Evolutionary conservation across 2,329 filamentous ascomycete genomes (phyloP), one percentile per base, ranked within the genome.

Genomic region (Curvularia lunata): DNA sequence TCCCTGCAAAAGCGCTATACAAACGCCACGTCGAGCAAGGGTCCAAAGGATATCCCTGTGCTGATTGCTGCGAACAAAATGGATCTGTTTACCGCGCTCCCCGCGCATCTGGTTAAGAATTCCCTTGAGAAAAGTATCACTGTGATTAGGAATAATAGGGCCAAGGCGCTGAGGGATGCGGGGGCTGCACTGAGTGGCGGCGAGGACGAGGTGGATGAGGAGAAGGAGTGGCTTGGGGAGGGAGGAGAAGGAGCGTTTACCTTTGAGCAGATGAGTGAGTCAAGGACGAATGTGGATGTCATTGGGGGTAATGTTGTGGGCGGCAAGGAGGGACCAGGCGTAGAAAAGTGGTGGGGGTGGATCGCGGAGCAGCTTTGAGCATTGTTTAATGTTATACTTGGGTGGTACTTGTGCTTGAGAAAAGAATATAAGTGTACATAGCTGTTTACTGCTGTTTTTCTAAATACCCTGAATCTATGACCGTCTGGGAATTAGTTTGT

Each of bases 61-160:
- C 83, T 99, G 34, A 82, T 99, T 32, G 93, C 92, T 1, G 93
- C 92, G 52, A 99, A 98, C 79, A 99, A 99, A 83, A 85, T 92
- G 73, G 95, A 99, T 75, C 83, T 99, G 1, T 99, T 99, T 75
- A 97, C 95, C 0, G 92, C 94, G 7, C 80, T 97, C 50, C 95
- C 95, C 0, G 86, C 91, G 0, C 84, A 85, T 5, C 82, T 96
- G 30, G 91, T 97, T 58, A 89, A 86, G 76, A 83, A 83, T 52
- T 86, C 85, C 63, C 81, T 99, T 13, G 93, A 98, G 79, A 82
- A 84, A 12, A 94, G 97, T 75, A 86, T 98, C 59, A 86, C 88
- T 25, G 86, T 89, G 48, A 89, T 98, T 51, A 86, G 94, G 47
- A 82, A 83, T 56, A 91, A 90, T 40, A 88, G 87, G 73, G 72